Evolutionary conservation across 2,329 filamentous ascomycete species (phyloP), one percentile per base, ranked within the genome.

Genomic region (Grosmannia serpens): DNA sequence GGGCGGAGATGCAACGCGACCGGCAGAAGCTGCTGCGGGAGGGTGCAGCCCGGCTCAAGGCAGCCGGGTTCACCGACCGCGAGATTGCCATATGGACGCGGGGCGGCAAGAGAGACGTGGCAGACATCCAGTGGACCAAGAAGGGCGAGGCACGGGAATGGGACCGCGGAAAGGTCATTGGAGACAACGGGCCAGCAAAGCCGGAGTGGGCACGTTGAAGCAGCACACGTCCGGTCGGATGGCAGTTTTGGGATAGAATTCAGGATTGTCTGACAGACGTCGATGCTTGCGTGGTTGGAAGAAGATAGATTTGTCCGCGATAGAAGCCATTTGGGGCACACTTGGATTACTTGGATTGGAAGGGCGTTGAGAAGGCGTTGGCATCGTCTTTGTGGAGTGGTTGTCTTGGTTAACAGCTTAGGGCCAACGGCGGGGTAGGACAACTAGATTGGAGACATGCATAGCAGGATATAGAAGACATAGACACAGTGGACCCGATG

Each of bases 1-100:
- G 52, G 20, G 20, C 22, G 4, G 60, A 61, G 46, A 58, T 63
- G 62, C 49, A 55, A 20, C 59, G 53, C n/a, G 90, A 95, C 68
- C 83, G 89, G n/a, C 82, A 89, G 64, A 85, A 85, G 63, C 91
- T 88, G 83, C 85, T 83, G 66, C 79, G 85, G 62, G 83, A 85
- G 64, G 89, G 90, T 33, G 88, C 88, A 8, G 85, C 91, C 56
- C 77, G 91, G 59, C 73, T 96, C 60, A 84, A 84, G 38, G 82
- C 82, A 24, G 90, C 89, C 0, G 91, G 91, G 0, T 95, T 95
- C 67, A 83, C 82, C 1, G 87, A 91, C 20, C 81, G 84, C 5
- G 82, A 91, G 65, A 62, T 96, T 60, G 77, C 79, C 65, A 84
- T 84, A 62, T 90, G 87, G 83, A 84, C 86, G 68, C 83, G 77